Conservation (phyloP, 305 asterid genomes). For the Ruellia speciosa region DNA sequence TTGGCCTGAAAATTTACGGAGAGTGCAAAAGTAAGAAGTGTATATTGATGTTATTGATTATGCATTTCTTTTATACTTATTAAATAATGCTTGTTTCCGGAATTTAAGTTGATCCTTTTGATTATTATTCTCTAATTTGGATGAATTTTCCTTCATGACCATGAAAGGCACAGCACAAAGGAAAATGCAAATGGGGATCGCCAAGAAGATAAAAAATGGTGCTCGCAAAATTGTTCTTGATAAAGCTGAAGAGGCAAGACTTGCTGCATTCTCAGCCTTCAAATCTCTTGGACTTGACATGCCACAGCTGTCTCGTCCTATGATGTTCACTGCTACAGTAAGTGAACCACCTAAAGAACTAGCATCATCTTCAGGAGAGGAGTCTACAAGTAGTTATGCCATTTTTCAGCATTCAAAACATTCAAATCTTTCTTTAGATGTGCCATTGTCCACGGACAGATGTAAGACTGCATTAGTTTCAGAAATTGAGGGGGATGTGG, state of each 20-base stretch:
- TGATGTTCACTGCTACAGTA: constrained; percentile 35
- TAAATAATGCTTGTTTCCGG: no score
- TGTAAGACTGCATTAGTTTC: constrained; percentile 24
- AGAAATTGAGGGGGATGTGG: constrained; percentile 31
- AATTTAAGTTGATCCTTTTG: background rate
- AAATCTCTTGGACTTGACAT: constrained; percentile 82
- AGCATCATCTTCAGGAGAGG: constrained; percentile 58
- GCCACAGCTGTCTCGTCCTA: constrained; percentile 51
- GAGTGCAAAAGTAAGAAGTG: no score
- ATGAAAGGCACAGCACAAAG: constrained; percentile 51
- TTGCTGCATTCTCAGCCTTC: constrained; percentile 91
- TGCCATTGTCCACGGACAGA: constrained; percentile 26
- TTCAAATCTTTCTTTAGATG: constrained; percentile 25
- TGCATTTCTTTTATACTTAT: no score
- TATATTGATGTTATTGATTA: no score
- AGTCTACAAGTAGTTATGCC: constrained; percentile 54
- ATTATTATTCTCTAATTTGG: constrained; percentile 5
- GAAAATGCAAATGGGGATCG: constrained; percentile 72
- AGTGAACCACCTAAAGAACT: constrained; percentile 38
- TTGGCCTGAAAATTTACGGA: no score
- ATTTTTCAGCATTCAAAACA: constrained; percentile 29
- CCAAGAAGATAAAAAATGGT: constrained; percentile 90
- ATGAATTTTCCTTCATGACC: constrained; percentile 23
- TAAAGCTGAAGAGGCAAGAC: constrained; percentile 97
- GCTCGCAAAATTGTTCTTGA: constrained; percentile 92